Evolutionary conservation across 257 asterid species (phyloP), one percentile per base, ranked within the genome.

Genomic region (Solanum rostratum): DNA sequence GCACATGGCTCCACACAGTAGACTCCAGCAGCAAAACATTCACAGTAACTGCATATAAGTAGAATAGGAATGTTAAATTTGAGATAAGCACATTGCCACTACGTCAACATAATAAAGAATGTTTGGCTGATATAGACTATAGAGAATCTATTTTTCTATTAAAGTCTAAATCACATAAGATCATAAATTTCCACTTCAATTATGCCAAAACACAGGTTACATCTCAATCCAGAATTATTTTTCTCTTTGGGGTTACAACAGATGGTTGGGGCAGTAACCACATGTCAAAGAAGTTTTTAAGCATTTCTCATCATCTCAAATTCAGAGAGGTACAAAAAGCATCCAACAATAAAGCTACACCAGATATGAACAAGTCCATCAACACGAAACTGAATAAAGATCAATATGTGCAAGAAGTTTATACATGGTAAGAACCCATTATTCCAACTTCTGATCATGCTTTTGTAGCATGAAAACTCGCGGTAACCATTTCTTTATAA

Each of bases 11-110:
- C 99, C 84, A 95, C 97, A 66, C 99, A 96, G 89, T 95, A 96
- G 65, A 95, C 95, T 37, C 99, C 99, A 79, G 99, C 98, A 80
- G 98, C 99, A 88, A 96, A 96, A 89, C 99, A 96, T 86, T 96
- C 99, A 86, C 99, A 96, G 85, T 96, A 96, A 86, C 99, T 96
- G 95, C 90, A 89, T 82, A 54, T 24, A 87, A 59, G 80, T 85
- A 22, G 59, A 59, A 46, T 49, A 80, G 27, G 45, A 50, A 65
- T 65, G 80, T 57, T 52, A 45, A 68, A 33, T 20, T 9, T 45
- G 80, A 33, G 20, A 6, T 41, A 39, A n/a, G 27, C 80, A 71
- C 54, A 20, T 41, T 19, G 53, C n/a, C 80, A 41, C 52, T 20
- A 70, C 50, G 11, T 20, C 19, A 39, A 39, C 33, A 71, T 41